Conservation (phyloP, 2,329 filamentous ascomycete genomes). For the Hypoxylon sp. region DNA sequence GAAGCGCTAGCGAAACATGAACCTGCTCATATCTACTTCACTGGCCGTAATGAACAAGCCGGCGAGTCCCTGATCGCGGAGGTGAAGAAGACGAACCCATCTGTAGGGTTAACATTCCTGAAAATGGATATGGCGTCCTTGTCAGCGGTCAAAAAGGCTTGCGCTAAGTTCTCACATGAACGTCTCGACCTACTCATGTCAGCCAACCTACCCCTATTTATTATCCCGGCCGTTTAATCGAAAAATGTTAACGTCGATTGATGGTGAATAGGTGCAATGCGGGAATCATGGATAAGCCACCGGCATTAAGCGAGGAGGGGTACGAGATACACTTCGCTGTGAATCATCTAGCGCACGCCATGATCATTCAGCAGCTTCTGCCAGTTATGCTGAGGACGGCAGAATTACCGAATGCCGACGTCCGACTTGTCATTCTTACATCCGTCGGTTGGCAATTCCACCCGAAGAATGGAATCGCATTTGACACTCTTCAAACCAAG, state of each 20-base stretch:
- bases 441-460: constrained; percentile 46
- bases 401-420: constrained; percentile 43
- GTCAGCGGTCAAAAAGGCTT: constrained; percentile 55
- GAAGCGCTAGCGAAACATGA: constrained; percentile 59
- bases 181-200: constrained; percentile 62
- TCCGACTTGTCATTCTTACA: constrained; percentile 49
- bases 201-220: constrained; percentile 6
- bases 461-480: constrained; percentile 45
- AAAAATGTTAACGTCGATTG: constrained; percentile 8
- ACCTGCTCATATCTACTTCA: constrained; percentile 68
- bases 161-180: constrained; percentile 53
- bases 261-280: constrained; percentile 56
- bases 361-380: constrained; percentile 57
- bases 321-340: constrained; percentile 63
- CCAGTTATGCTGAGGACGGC: constrained; percentile 48
- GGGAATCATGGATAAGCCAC: constrained; percentile 59
- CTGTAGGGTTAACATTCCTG: constrained; percentile 53
- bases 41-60: constrained; percentile 63
- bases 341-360: constrained; percentile 63
- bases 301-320: constrained; percentile 58
- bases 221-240: background rate
- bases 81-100: constrained; percentile 48
- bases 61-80: constrained; percentile 59
- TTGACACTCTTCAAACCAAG: constrained; percentile 47
- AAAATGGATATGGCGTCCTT: constrained; percentile 60